phyloP scores from a whole-genome alignment of 2,329 filamentous ascomycete species.

The Nigrospora sphaerica region DNA sequence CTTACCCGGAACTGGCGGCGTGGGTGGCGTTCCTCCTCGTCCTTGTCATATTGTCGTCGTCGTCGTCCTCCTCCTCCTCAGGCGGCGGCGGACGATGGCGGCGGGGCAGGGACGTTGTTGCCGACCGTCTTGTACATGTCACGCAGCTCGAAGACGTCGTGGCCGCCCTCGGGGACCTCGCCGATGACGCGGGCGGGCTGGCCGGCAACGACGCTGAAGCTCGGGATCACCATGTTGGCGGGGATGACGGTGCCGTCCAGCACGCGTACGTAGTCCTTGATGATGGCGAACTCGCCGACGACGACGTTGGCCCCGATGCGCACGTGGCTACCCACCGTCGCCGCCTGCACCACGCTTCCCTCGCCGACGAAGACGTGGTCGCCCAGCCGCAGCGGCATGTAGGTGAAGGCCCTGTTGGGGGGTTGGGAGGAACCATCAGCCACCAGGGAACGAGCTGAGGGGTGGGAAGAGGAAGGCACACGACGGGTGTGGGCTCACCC shows the following conservation, averaged over 20 bases:
- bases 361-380: slow-evolving; percentile 90
- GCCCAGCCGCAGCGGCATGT: slow-evolving; percentile 86
- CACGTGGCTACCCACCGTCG: slow-evolving; percentile 77
- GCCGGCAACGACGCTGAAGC: slow-evolving; percentile 86
- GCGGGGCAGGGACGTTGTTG: slow-evolving; percentile 33
- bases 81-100: neutral
- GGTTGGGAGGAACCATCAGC: neutral
- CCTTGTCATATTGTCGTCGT: too few species aligned
- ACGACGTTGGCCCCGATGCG: slow-evolving; percentile 72
- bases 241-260: slow-evolving; percentile 80
- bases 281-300: slow-evolving; percentile 79
- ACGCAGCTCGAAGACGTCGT: slow-evolving; percentile 57
- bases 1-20: too few species aligned
- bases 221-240: slow-evolving; percentile 83
- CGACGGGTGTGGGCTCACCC: slow-evolving; percentile 35
- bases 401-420: slow-evolving; percentile 51
- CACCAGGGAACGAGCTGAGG: neutral
- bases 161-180: slow-evolving; percentile 67
- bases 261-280: slow-evolving; percentile 89
- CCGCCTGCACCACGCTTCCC: slow-evolving; percentile 71
- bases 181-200: slow-evolving; percentile 73
- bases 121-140: slow-evolving; percentile 59
- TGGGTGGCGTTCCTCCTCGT: too few species aligned
- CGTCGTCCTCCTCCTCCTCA: too few species aligned
- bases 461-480: slow-evolving; percentile 2